Base-by-base conservation (phyloP, 768 basidiomycete genomes). In the Pulveroboletus frians region DNA sequence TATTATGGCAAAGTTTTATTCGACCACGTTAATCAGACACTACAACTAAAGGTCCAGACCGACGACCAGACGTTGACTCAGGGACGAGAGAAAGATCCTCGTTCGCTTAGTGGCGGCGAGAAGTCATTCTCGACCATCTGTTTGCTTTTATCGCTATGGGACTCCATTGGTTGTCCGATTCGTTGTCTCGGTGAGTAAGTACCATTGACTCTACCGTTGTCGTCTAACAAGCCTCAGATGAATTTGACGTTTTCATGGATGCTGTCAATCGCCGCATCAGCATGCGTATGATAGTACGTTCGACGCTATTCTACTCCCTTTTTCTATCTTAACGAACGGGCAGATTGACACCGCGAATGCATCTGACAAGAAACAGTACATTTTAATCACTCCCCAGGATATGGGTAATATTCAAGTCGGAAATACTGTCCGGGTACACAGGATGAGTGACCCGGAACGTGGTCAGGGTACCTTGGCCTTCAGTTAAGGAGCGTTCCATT, bases 221-320 rank as follows among this genome's bases (percentile, higher is more conserved):
- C 8, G 27, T 45, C 56, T 67, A 31, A 67, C 53, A 38, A 9
- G 2, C 32, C 6, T 14, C 53, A 83, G 96, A 99, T 61, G 96
- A 99, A 66, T 99, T 96, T 63, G 95, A 98, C 59, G 95, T 97
- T 10, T 97, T 95, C 74, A 92, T 98, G 90, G 92, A 94, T 63
- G 89, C 89, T 20, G 84, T 92, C 50, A 92, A 91, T 65, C 82
- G 96, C 17, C 83, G 85, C 40, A 87, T 95, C 60, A 88, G 88
- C 52, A 96, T 95, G 85, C 89, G 83, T 68, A 92, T 95, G 88
- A 88, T 97, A 81, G 88, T 91, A 49, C 15, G 80, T 63, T 20
- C 36, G 34, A 46, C 43, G 14, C 21, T 14, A 20, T 46, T 14
- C 11, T 9, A 20, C 26, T 15, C 39, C 23, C 4, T 35, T 27